Base-by-base conservation (phyloP, 441 rosid species). In the Raphanus hybrid region DNA sequence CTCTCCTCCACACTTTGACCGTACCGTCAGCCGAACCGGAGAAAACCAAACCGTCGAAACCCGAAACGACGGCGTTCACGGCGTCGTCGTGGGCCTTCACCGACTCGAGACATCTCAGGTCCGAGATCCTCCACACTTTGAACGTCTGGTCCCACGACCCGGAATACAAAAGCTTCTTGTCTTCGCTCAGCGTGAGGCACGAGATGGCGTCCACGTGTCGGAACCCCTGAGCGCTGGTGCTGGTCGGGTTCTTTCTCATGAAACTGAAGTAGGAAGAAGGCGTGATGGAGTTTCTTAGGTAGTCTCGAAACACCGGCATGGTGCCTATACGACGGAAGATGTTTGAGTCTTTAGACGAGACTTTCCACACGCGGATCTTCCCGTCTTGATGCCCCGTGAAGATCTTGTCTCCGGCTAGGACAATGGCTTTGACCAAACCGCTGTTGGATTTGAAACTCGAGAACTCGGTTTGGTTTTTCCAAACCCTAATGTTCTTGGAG, bases 341-440 rank as follows among this genome's bases (percentile, higher is more conserved):
- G 57, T 71, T 80, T 0, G 85, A 60, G 2, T 84, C 88, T 75
- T 87, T 90, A 3, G 85, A 34, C 0, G 98, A 86, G 66, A 76
- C 75, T 76, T 81, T 91, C 98, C 99, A 94, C 5, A 92, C 81
- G 2, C 99, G 85, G n/a, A 92, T 89, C 79, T 92, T 94, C 29
- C 99, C 99, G 62, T 94, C 98, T 76, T 94, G 99, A 79, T 92
- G 99, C 0, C 97, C 99, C 0, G 93, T 75, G 71, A 94, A 94
- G 52, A 94, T 88, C 73, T 74, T 83, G 16, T 86, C 91, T 6
- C 88, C 87, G 2, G 90, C 82, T 23, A 94, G 84, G 6, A 94
- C 84, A 11, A 94, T 91, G 1, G 96, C 90, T 68, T 94, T 92
- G 1, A 92, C 97, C 78, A 92, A 75, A 6, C 98, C 97, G 6